A percentile compares a stretch with the other conserved stretches of the same genome.
Conservation (phyloP, 2,329 filamentous ascomycete genomes). For the Trichoderma endophyticum region DNA sequence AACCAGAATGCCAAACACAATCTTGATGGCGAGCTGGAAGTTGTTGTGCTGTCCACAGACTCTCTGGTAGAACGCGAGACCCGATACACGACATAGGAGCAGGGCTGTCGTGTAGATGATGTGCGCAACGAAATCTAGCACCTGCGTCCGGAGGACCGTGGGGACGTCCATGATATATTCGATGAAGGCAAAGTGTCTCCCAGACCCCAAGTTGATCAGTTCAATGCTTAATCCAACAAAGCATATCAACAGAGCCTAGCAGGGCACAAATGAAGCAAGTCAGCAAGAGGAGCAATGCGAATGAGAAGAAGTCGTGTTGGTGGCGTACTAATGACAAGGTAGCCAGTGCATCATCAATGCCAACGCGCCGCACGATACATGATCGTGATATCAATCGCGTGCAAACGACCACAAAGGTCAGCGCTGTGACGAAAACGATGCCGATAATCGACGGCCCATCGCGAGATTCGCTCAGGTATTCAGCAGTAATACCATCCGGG, state of each 20-base stretch:
- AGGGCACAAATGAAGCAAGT: neutral
- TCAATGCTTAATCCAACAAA: slow-evolving; percentile 43
- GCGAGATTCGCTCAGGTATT: slow-evolving; percentile 35
- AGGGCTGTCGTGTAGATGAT: slow-evolving; percentile 51
- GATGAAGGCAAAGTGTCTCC: slow-evolving; percentile 44
- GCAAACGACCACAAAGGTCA: slow-evolving; percentile 36
- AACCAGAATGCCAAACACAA: slow-evolving; percentile 37
- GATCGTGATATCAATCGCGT: slow-evolving; percentile 35
- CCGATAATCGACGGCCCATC: slow-evolving; percentile 39
- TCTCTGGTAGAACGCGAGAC: slow-evolving; percentile 50
- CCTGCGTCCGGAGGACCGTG: slow-evolving; percentile 41
- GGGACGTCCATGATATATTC: slow-evolving; percentile 44
- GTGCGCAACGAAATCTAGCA: slow-evolving; percentile 49
- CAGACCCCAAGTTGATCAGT: slow-evolving; percentile 47
- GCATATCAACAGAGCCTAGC: slow-evolving; percentile 36
- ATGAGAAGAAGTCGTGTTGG: neutral
- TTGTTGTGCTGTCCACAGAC: slow-evolving; percentile 39
- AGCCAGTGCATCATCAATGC: slow-evolving; percentile 39
- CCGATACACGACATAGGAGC: slow-evolving; percentile 48
- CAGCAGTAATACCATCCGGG: slow-evolving; percentile 33
- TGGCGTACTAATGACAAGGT: slow-evolving; percentile 35
- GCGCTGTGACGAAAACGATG: slow-evolving; percentile 36
- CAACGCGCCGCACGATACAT: slow-evolving; percentile 37
- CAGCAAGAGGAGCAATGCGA: neutral
- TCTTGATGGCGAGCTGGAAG: slow-evolving; percentile 36